A percentile compares a stretch with the other conserved stretches of the same genome.
Conservation (phyloP, 352 stramenopile genomes). For the Globisporangium uncinulatum region DNA sequence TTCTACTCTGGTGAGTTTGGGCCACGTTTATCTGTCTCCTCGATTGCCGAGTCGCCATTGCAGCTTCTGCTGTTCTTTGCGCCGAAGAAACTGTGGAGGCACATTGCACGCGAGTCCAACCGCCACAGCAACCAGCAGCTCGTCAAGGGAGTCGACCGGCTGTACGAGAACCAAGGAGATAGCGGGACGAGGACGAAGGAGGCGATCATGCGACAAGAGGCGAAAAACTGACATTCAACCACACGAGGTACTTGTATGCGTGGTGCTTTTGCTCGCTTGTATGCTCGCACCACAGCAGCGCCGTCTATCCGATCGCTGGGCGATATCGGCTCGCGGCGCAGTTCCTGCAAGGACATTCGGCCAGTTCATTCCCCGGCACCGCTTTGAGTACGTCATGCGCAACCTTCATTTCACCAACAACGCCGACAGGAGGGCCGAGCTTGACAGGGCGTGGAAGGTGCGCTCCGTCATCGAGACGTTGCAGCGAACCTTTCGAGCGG, state of each 20-base stretch:
- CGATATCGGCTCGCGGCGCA: neutral
- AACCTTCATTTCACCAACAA: slow-evolving; percentile 16
- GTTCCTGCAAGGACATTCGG: neutral
- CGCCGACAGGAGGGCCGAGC: neutral
- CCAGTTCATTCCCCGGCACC: neutral
- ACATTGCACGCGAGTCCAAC: neutral
- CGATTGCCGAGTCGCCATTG: neutral
- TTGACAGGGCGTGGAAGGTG: slow-evolving; percentile 13
- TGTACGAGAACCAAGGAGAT: neutral
- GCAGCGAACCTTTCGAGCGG: slow-evolving; percentile 2
- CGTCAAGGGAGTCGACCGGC: neutral
- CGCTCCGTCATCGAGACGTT: slow-evolving; percentile 4
- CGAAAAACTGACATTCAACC: neutral
- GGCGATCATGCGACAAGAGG: neutral
- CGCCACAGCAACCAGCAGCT: neutral
- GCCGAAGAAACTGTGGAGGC: neutral
- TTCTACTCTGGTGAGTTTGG: too few species aligned
- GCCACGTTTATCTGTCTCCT: neutral
- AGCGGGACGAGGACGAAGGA: neutral
- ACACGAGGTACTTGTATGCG: neutral
- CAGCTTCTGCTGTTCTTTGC: neutral
- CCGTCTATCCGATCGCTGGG: neutral
- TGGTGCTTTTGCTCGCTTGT: neutral
- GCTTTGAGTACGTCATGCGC: slow-evolving; percentile 10
- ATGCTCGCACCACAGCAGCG: neutral